A percentile compares a stretch with the other conserved stretches of the same genome.
Conservation (phyloP, 805 yeast genomes). For the Trichomonascus vanleenenianus region DNA sequence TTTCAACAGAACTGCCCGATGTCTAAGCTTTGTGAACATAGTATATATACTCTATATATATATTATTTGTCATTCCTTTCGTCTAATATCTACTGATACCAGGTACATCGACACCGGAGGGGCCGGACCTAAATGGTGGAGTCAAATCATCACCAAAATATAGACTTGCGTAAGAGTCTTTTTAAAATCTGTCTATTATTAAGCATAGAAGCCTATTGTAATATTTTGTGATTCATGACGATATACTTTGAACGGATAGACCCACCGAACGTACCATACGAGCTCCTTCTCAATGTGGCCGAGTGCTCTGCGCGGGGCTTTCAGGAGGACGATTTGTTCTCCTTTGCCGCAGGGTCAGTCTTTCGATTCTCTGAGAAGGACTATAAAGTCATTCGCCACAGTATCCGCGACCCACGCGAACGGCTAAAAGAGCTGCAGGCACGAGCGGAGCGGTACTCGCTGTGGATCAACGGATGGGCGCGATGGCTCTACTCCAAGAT, state of each 20-base stretch:
- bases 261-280: background rate
- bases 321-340: slow-evolving; percentile 7
- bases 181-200: too few species aligned
- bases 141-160: too few species aligned
- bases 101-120: too few species aligned
- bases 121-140: too few species aligned
- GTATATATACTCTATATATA: too few species aligned
- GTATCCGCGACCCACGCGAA: slow-evolving; percentile 8
- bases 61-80: too few species aligned
- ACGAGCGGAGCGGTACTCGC: slow-evolving; percentile 5
- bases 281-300: background rate
- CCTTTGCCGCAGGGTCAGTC: slow-evolving; percentile 8
- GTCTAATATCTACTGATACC: too few species aligned
- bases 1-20: too few species aligned
- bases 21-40: too few species aligned
- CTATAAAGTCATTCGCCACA: slow-evolving; percentile 1
- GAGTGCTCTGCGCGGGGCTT: slow-evolving; percentile 3
- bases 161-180: too few species aligned
- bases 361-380: slow-evolving; percentile 3
- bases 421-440: slow-evolving; percentile 6
- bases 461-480: slow-evolving; percentile 6
- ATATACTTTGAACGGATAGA: background rate
- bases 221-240: too few species aligned
- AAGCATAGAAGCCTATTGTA: too few species aligned
- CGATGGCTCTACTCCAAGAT: slow-evolving; percentile 1